Conservation (phyloP, 441 rosid species). For the Jatropha multifida region DNA sequence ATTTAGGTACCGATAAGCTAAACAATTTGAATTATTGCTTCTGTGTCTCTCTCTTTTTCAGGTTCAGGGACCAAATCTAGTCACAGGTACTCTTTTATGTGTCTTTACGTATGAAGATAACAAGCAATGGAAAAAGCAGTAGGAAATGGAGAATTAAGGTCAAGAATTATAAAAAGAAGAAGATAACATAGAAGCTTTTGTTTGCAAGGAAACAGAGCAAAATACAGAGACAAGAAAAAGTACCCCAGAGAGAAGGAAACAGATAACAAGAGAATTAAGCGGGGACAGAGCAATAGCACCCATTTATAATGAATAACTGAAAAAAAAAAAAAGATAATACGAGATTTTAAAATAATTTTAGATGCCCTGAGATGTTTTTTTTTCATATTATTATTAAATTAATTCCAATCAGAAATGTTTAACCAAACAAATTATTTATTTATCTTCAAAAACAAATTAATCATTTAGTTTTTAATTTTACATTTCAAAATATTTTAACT, state of each 20-base stretch:
- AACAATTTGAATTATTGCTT: background rate
- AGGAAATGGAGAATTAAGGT: background rate
- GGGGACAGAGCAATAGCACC: background rate
- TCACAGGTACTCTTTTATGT: background rate
- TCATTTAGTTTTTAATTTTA: too few species aligned
- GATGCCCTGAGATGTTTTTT: too few species aligned
- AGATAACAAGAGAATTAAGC: constrained; percentile 1
- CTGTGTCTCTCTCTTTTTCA: background rate
- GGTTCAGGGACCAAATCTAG: background rate
- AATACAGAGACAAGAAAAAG: background rate
- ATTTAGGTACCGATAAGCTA: background rate
- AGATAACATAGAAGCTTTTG: background rate
- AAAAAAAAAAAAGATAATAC: background rate
- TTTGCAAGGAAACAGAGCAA: background rate
- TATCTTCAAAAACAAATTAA: too few species aligned
- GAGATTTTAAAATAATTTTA: too few species aligned
- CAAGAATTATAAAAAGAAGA: background rate
- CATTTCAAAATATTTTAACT: too few species aligned
- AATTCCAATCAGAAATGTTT: too few species aligned
- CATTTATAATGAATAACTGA: background rate
- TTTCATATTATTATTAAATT: too few species aligned
- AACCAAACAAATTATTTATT: too few species aligned
- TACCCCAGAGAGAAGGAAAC: background rate
- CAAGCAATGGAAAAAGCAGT: background rate
- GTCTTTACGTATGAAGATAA: background rate